Percentiles rank a stretch among this genome's conserved stretches.
Evolutionary conservation across 2,329 filamentous ascomycete genomes (phyloP).

Genomic region (Fusarium albosuccineum): DNA sequence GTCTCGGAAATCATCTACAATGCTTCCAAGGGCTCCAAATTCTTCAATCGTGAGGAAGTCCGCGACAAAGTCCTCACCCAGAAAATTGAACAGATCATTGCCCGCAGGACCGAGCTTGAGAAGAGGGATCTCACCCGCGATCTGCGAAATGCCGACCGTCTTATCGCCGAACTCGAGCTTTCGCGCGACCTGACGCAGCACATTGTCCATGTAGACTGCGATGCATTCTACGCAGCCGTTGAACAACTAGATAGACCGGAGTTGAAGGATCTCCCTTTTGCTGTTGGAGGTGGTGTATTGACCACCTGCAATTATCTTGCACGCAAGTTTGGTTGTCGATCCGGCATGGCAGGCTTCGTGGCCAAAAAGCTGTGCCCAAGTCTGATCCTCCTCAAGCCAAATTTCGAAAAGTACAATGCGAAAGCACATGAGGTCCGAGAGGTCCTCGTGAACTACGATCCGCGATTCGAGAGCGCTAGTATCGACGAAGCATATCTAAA

Average conservation of each 20-base stretch:
- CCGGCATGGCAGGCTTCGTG: slow-evolving; percentile 96
- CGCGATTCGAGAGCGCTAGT: slow-evolving; percentile 91
- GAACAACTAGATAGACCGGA: slow-evolving; percentile 88
- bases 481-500: slow-evolving; percentile 98
- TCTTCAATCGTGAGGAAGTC: slow-evolving; percentile 89
- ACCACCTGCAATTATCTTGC: slow-evolving; percentile 88
- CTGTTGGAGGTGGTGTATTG: slow-evolving; percentile 79
- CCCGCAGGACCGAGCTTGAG: slow-evolving; percentile 81
- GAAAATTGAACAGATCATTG: slow-evolving; percentile 85
- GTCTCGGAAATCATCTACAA: slow-evolving; percentile 98
- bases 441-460: slow-evolving; percentile 88
- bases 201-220: slow-evolving; percentile 94
- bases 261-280: slow-evolving; percentile 87
- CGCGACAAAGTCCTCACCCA: slow-evolving; percentile 85
- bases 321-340: slow-evolving; percentile 88
- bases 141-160: slow-evolving; percentile 81
- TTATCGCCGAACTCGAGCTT: slow-evolving; percentile 83
- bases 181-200: slow-evolving; percentile 84
- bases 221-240: slow-evolving; percentile 97
- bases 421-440: slow-evolving; percentile 91
- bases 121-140: slow-evolving; percentile 80
- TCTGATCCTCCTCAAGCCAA: slow-evolving; percentile 83
- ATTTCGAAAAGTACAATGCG: slow-evolving; percentile 90
- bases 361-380: slow-evolving; percentile 94
- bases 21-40: slow-evolving; percentile 95